Evolutionary conservation across 495 filamentous ascomycete genomes (phyloP).

Genomic region (Xylaria castorea): DNA sequence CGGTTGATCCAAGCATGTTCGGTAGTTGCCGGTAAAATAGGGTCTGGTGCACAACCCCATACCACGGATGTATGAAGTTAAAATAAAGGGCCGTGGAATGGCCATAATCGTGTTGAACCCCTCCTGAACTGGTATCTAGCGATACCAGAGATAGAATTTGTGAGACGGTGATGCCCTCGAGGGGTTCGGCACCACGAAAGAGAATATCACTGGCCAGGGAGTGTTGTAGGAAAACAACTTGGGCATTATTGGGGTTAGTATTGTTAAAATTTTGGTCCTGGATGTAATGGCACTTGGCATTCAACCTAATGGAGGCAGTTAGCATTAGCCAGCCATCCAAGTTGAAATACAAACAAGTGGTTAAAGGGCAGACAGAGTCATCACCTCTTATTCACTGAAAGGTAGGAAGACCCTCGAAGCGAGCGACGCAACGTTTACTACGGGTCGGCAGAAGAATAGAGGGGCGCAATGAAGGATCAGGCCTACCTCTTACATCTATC

Average conservation of each 20-base stretch:
- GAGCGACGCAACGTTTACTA: background rate
- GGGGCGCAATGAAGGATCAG: background rate
- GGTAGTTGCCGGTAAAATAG: conserved; percentile 38
- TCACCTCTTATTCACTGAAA: background rate
- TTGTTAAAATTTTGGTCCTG: conserved; percentile 35
- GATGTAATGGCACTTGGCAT: conserved; percentile 42
- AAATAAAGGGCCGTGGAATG: conserved; percentile 37
- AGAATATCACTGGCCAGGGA: conserved; percentile 36
- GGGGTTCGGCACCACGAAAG: conserved; percentile 37
- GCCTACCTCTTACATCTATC: conserved; percentile 42
- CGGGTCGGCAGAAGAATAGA: background rate
- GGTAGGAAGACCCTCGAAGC: background rate
- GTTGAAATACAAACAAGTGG: background rate
- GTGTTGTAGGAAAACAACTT: conserved; percentile 40
- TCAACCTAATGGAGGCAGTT: conserved; percentile 33
- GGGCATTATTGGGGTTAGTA: conserved; percentile 24
- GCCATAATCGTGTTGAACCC: conserved; percentile 34
- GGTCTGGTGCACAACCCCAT: conserved; percentile 37
- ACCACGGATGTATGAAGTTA: conserved; percentile 40
- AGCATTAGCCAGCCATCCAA: conserved; percentile 13
- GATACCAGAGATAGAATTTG: conserved; percentile 41
- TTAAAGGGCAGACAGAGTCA: background rate
- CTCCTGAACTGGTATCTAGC: conserved; percentile 26
- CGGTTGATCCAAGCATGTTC: conserved; percentile 26
- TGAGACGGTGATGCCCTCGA: conserved; percentile 37